Conservation (phyloP, 805 yeast species). For the Kluyveromyces nonfermentans region DNA sequence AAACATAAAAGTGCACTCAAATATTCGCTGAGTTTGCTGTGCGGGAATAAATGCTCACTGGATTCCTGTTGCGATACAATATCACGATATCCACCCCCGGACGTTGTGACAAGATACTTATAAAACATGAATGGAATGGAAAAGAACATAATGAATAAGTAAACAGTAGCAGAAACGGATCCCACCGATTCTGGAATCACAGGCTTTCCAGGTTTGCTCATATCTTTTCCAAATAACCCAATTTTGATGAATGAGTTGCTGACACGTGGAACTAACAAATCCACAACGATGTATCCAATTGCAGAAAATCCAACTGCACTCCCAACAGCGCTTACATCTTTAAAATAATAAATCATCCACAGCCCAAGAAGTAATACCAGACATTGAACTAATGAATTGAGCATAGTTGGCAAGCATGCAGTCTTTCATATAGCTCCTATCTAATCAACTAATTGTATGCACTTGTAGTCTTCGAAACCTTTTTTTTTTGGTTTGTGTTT, state of each 20-base stretch:
- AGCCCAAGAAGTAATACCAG: neutral
- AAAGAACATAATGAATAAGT: conserved; percentile 69
- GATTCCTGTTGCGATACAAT: conserved; percentile 11
- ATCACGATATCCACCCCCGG: conserved; percentile 49
- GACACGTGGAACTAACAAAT: conserved; percentile 58
- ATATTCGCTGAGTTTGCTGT: conserved; percentile 73
- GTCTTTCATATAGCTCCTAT: too few species aligned
- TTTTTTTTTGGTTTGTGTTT: too few species aligned
- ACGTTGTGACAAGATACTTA: conserved; percentile 56
- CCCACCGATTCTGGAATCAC: conserved; percentile 88
- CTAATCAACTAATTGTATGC: neutral
- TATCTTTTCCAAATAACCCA: conserved; percentile 80
- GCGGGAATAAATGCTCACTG: conserved; percentile 47
- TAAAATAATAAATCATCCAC: neutral
- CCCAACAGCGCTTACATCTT: conserved; percentile 17
- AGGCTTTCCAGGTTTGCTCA: conserved; percentile 68
- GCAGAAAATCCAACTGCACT: conserved; percentile 60
- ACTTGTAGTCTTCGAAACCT: neutral
- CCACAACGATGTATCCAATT: conserved; percentile 54
- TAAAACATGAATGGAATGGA: conserved; percentile 84
- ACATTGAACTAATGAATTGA: neutral
- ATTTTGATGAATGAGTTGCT: conserved; percentile 56
- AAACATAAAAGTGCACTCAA: conserved; percentile 76
- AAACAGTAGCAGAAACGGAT: conserved; percentile 74
- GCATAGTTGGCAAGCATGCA: neutral